Base-by-base conservation (phyloP, 176 grass and related monocot species). In the Oryza glumipatula region DNA sequence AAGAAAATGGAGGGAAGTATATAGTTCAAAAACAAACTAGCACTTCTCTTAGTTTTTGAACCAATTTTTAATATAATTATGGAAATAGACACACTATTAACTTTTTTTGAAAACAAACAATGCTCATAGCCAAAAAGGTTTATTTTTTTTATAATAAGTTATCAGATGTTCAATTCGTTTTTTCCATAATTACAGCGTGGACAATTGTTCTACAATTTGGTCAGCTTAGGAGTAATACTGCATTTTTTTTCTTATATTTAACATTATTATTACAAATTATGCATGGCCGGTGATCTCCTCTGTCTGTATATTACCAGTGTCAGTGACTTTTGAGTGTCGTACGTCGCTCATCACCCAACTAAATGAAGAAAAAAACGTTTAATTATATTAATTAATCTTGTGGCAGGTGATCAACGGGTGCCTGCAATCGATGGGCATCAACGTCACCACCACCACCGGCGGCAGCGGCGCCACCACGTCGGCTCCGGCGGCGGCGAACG, bases 361-460 rank as follows among this genome's bases (percentile, higher is more conserved):
- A 21, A 83, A 38, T 33, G n/a, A 23, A 12, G 35, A 6, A 6
- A 17, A 4, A 17, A 15, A 63, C 7, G 23, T 72, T 68, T 36
- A 36, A 32, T 32, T 63, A 58, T 32, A 44, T 68, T 63, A 58
- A 44, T 44, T 43, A 43, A 56, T 56, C 36, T 5, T 61, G 19
- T 89, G 56, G 64, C 68, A 99, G 96, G 88, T 96, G 7, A 83
- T 96, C 41, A 94, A 89, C 74, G 88, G 73, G 32, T 99, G 96
- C 24, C 78, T 99, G 47, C 70, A 79, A 38, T 33, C 87, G 16
- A 85, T 99, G 87, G 96, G 96, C 46, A 63, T 94, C 83, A 92
- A 91, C 81, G 23, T 74, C 38, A 70, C 46, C 11, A 74, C 65
- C 28, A 36, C 35, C 4, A 36, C 35, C 35, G 35, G 35, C 3